Evolutionary conservation across 257 asterid genomes (phyloP), one percentile per base, ranked within the genome.

Genomic region (Salvia splendens): DNA sequence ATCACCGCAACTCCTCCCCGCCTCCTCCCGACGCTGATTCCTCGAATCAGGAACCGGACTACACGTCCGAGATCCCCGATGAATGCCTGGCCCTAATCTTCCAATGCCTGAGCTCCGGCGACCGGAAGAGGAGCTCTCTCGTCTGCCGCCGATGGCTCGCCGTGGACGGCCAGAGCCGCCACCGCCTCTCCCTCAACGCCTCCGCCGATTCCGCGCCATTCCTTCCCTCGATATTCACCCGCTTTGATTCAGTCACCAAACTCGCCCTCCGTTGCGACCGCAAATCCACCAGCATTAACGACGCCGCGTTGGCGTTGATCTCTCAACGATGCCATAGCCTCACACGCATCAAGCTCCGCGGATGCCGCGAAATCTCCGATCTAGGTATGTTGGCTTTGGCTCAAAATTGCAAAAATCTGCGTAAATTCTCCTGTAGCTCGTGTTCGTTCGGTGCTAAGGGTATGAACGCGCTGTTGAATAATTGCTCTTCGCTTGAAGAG

Each of bases 361-460:
- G 95, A 0, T 90, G 95, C 76, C 86, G 94, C 28, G 92, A 87
- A 4, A 79, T 87, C 67, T 73, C 95, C 33, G 90, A 86, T 43
- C 79, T 75, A 8, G 97, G 97, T 9, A 82, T 91, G 94, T 48
- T 81, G 5, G 75, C 80, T 51, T 70, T 91, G 50, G 93, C 85
- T 4, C 65, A 48, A 58, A 88, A 88, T 48, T 91, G 96, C 60
- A 85, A 75, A 57, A 72, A 65, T 10, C 63, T 91, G 65, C 87
- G 79, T 72, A 88, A 88, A 65, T 81, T 91, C 45, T 91, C 97
- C 8, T 83, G 89, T 46, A 91, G 89, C 15, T 81, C 91, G 46
- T 88, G 97, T 72, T 75, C 77, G 80, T 91, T 91, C 53, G 97
- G 97, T 2, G 86, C 94, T 6, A 87, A 83, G 64, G 97, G 96